Evolutionary conservation across 169 alveolate species (phyloP).

Genomic region (Cryptosporidium felis): DNA sequence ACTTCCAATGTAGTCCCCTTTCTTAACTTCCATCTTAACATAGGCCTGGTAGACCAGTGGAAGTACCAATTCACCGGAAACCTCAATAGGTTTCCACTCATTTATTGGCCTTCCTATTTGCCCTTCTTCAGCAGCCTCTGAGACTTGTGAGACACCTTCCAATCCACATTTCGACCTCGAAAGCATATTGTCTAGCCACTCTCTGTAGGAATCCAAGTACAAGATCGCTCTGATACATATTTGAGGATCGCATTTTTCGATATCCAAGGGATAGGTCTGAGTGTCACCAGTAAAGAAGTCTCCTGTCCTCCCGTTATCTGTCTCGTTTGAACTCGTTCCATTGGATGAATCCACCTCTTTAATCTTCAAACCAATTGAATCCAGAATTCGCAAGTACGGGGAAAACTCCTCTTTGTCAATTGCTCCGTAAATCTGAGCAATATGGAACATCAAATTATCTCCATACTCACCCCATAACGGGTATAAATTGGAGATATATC

Average conservation of each 20-base stretch:
- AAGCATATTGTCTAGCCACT: slow-evolving; percentile 44
- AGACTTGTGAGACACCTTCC: not conserved
- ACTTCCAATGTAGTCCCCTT: not conserved
- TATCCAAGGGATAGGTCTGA: slow-evolving; percentile 14
- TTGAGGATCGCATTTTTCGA: slow-evolving; percentile 39
- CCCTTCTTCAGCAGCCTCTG: not conserved
- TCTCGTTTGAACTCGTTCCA: not conserved
- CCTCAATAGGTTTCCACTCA: slow-evolving; percentile 39
- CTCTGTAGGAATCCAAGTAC: slow-evolving; percentile 63
- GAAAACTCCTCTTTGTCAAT: slow-evolving; percentile 9
- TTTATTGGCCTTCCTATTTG: not conserved
- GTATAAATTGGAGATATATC: slow-evolving; percentile 51
- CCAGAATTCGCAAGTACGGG: slow-evolving; percentile 34
- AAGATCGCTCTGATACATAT: slow-evolving; percentile 44
- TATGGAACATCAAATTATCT: slow-evolving; percentile 64
- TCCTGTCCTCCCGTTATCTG: not conserved
- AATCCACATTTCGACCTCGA: slow-evolving; percentile 8
- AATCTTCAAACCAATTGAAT: slow-evolving; percentile 9
- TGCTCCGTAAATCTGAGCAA: slow-evolving; percentile 56
- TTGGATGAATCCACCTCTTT: not conserved
- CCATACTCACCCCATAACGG: slow-evolving; percentile 70
- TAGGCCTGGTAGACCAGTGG: slow-evolving; percentile 63
- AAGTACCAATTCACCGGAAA: slow-evolving; percentile 15
- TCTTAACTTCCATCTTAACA: not conserved
- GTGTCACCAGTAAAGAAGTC: not conserved